phyloP scores from a whole-genome alignment of 2,329 filamentous ascomycete species.

The Ascosphaera aggregata region DNA sequence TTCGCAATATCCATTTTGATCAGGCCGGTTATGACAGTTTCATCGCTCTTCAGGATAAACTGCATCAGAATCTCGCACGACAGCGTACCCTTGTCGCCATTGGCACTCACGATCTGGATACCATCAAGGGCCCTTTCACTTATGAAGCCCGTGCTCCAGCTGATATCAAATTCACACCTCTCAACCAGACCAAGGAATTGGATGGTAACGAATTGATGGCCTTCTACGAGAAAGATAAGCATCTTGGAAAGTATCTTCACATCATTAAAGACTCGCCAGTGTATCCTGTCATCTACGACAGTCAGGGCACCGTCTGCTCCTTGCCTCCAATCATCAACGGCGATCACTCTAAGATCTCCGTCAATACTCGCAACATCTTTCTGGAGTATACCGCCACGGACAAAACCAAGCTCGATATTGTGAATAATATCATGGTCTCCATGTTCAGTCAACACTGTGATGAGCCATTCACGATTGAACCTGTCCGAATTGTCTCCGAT shows the following conservation, averaged over 20 bases:
- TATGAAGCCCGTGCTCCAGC: slow-evolving; percentile 86
- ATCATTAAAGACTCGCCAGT: slow-evolving; percentile 87
- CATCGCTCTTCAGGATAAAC: slow-evolving; percentile 92
- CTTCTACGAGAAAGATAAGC: slow-evolving; percentile 88
- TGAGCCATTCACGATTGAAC: slow-evolving; percentile 81
- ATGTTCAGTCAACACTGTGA: slow-evolving; percentile 92
- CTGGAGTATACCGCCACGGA: slow-evolving; percentile 95
- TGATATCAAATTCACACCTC: slow-evolving; percentile 69
- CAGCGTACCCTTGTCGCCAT: slow-evolving; percentile 90
- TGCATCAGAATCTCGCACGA: slow-evolving; percentile 86
- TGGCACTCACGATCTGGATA: slow-evolving; percentile 90
- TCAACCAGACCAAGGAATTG: slow-evolving; percentile 85
- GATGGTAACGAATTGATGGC: slow-evolving; percentile 71
- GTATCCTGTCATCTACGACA: slow-evolving; percentile 89
- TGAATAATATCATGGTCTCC: slow-evolving; percentile 81
- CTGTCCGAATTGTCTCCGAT: slow-evolving; percentile 72
- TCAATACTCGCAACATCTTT: slow-evolving; percentile 80
- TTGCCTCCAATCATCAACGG: slow-evolving; percentile 96
- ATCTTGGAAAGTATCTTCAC: slow-evolving; percentile 71
- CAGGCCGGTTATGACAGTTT: slow-evolving; percentile 86
- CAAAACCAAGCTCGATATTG: slow-evolving; percentile 86
- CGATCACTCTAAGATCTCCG: slow-evolving; percentile 85
- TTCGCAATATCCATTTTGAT: slow-evolving; percentile 80
- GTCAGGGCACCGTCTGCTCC: slow-evolving; percentile 68
- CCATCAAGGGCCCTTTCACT: slow-evolving; percentile 79